Base-by-base conservation (phyloP, 2,329 filamentous ascomycete species). In the Aspergillus aculeatus region DNA sequence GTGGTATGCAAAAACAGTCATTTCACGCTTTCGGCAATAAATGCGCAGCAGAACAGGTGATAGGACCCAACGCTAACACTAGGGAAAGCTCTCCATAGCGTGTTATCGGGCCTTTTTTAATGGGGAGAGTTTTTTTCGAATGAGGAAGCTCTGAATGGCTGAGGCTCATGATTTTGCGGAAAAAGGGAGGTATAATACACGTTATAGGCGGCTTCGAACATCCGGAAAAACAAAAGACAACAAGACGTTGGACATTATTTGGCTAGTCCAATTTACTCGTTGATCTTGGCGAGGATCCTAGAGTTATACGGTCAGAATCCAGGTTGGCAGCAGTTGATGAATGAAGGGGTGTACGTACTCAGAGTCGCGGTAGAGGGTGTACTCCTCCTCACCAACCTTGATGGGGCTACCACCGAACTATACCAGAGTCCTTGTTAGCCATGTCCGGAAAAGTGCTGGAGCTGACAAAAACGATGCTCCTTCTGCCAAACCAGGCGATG, bases 251-350 rank as follows among this genome's bases (percentile, higher is more conserved):
- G 54, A 58, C 35, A 53, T 57, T 41, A 54, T 57, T 51, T 56
- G 47, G 51, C 26, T 32, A 54, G 31, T 61, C 47, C 38, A 57
- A 53, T 84, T 83, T 91, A 96, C 85, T 98, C 94, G 82, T 92
- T 96, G 86, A 99, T 96, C 89, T 98, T 99, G 78, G 95, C 95
- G 63, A 99, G 87, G 70, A 99, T 91, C 79, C 94, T 97, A 71
- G 21, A 7, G 21, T 26, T 14, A 29, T 38, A 54, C 24, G 9
- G 55, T 73, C 66, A 71, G 66, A 54, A 26, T 44, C 16, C 12
- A 7, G 26, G n/a, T 14, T n/a, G 14, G 7, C 14, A 24, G n/a
- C 19, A 14, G 1, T 26, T 7, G 32, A 24, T 3, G 12, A 24
- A 6, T 12, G 9, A 44, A 49, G 29, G 29, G 12, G 11, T 38